Conservation (phyloP, 2,329 filamentous ascomycete species). For the Tolypocladium endophyticum region DNA sequence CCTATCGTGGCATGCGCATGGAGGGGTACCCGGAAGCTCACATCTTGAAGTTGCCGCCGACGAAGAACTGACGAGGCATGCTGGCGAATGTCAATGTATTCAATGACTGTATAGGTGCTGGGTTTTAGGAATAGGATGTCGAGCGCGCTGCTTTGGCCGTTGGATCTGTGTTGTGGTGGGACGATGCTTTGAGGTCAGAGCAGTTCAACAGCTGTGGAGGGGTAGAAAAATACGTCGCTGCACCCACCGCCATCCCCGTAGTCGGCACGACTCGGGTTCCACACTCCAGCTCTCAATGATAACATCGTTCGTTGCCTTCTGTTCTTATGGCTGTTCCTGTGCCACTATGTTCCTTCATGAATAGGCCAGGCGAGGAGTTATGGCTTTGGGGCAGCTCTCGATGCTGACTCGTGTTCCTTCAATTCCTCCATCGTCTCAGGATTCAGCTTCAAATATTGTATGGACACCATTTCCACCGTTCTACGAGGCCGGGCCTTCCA, state of each 20-base stretch:
- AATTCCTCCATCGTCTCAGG: neutral
- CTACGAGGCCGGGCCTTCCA: neutral
- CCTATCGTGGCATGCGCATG: slow-evolving; percentile 2
- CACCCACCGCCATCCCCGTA: neutral
- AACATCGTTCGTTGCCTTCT: neutral
- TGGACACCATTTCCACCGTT: neutral
- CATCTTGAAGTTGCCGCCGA: slow-evolving; percentile 99
- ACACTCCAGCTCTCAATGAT: neutral
- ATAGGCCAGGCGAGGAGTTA: neutral
- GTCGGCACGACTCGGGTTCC: neutral
- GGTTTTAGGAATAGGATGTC: neutral
- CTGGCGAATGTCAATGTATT: slow-evolving; percentile 30
- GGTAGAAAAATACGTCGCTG: neutral
- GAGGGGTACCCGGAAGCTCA: slow-evolving; percentile 36
- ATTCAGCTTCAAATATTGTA: too few relatives aligned
- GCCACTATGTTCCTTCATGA: neutral
- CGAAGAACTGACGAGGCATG: slow-evolving; percentile 94
- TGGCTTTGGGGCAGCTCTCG: neutral
- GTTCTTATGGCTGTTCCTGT: neutral
- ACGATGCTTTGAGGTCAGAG: neutral
- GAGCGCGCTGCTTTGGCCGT: neutral
- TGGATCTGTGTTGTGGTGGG: neutral
- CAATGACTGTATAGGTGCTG: neutral
- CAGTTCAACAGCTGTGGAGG: neutral
- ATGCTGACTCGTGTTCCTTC: neutral